Evolutionary conservation across 2,329 filamentous ascomycete species (phyloP), one percentile per base, ranked within the genome.

Genomic region (Alternaria viburni): DNA sequence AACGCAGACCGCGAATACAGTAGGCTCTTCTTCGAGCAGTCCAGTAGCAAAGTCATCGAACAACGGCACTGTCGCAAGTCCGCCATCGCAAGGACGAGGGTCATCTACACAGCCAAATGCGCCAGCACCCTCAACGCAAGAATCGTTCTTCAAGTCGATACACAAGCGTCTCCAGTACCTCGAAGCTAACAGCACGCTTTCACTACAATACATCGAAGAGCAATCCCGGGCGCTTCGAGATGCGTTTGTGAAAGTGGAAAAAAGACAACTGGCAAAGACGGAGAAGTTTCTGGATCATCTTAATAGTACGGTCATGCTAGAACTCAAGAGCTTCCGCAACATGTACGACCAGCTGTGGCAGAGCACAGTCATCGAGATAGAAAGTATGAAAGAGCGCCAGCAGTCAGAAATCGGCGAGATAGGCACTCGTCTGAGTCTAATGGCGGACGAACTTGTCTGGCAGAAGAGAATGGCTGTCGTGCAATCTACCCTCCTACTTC

Each of bases 301-400:
- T n/a, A 99, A 99, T 78, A 86, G 85, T 50, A 97, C 94, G 0
- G 93, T 98, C 1, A 86, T 97, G 43, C 86, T 88, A 15, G 96
- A 99, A 78, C 64, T 79, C n/a, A 76, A 76, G 62, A 71, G 70
- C 25, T 79, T 79, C 54, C 88, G 93, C 56, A 88, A 90, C 62
- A 92, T 97, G 77, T 98, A 98, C 79, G 95, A 98, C 76, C 93
- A 97, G 75, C 89, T 98, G 12, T 98, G 95, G 94, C 94, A 97
- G 80, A 95, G 92, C 19, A 97, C 96, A 11, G 91, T 97, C 21
- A 90, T 97, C 59, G 94, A 96, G 28, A 87, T 98, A 13, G 93
- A 97, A 77, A 90, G 89, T 45, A 95, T 97, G 78, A 90, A 93
- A 45, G 91, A 97, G 75, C 90, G 93, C 70, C 92, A 92, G 15